Evolutionary conservation across 805 yeast species (phyloP).

Genomic region (Kluyveromyces siamensis): DNA sequence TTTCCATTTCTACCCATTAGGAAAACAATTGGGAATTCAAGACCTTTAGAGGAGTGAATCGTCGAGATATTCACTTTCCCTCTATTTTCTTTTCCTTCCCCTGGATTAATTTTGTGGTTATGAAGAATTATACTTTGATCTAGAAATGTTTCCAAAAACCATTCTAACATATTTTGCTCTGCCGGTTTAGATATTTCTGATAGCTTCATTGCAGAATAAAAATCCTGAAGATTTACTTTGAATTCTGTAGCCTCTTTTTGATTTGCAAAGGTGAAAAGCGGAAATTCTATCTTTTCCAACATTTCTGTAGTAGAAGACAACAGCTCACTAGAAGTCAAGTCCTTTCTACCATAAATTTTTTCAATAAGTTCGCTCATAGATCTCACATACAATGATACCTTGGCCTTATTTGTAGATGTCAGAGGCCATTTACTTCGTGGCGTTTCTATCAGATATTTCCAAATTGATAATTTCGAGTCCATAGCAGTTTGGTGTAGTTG

Average conservation of each 20-base stretch:
- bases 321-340: constrained; percentile 24
- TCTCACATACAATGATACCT: constrained; percentile 22
- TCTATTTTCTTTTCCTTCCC: background rate
- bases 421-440: constrained; percentile 12
- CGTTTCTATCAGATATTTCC: constrained; percentile 15
- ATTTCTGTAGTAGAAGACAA: constrained; percentile 15
- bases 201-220: constrained; percentile 30
- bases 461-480: constrained; percentile 11
- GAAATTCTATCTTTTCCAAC: constrained; percentile 24
- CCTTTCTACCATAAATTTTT: background rate
- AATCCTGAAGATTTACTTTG: constrained; percentile 25
- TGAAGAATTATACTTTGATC: constrained; percentile 16
- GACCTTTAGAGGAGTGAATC: constrained; percentile 65
- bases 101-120: background rate
- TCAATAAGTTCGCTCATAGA: constrained; percentile 12
- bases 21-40: constrained; percentile 65
- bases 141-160: constrained; percentile 27
- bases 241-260: constrained; percentile 20
- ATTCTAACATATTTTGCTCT: constrained; percentile 18
- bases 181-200: constrained; percentile 20
- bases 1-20: constrained; percentile 22
- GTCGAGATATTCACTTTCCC: constrained; percentile 49
- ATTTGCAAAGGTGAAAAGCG: constrained; percentile 5
- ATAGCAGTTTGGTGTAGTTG: constrained; percentile 12
- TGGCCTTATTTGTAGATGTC: constrained; percentile 14